Base-by-base conservation (phyloP, 352 stramenopile species). In the Pythium aquatile region DNA sequence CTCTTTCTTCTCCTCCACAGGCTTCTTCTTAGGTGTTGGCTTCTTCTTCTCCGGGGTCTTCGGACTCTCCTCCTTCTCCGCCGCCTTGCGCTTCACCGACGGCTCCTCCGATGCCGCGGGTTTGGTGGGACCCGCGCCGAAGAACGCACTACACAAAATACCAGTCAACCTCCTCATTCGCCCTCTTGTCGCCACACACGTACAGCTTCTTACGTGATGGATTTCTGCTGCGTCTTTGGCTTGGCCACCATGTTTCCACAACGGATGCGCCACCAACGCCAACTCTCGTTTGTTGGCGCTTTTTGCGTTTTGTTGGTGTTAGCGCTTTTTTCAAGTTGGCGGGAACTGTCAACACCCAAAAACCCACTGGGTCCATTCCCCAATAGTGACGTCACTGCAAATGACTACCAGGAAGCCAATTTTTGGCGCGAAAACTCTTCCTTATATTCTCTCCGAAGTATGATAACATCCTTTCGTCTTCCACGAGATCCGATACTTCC, bases 141-240 rank as follows among this genome's bases (percentile, higher is more conserved):
- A 92, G 69, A 92, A 92, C 60, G 83, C 78, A 37, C 63, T 68
- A 58, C 28, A 56, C 17, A 65, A 59, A 5, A 61, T 11, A 55
- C 3, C 10, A 20, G 35, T 65, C 49, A 40, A 56, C 26, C 46
- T 58, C 32, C 17, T 8, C 32, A 13, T 32, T 58, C 20, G 20
- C 20, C 46, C 20, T 30, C 16, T 39, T 11, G 49, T 3, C 16
- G 32, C 58, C 30, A 32, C 44, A 20, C 10, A 10, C 7, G 20
- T 16, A 26, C 24, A 47, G 14, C 39, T 37, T 74, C 78, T 51
- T 76, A 90, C 79, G 56, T 83, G 75, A 92, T 90, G 30, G 81
- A 88, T 55, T 76, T 68, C 72, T 92, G 83, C 68, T 85, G 76
- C 59, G 70, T 65, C 61, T 76, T 78, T 35, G 62, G 53, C 61